These are phyloP conservation scores for Heliamphora pulchella DNA, from an alignment of 179 eudicot species.

Conservation along the genomic window DNA sequence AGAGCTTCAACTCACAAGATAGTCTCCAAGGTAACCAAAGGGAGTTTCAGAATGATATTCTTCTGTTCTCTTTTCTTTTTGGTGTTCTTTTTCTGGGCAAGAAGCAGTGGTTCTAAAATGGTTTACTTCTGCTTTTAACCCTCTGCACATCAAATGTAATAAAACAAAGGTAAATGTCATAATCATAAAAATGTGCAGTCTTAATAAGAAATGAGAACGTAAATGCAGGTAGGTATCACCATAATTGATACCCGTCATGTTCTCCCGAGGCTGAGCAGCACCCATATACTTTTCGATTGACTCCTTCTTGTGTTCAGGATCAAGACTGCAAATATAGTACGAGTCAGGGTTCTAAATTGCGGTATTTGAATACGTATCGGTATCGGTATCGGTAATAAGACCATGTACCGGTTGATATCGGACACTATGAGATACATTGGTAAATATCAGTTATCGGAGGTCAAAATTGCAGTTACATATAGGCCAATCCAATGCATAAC, in stretches of 20 bases:
- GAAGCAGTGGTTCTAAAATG: neutral
- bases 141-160: neutral
- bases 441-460: no score
- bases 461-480: no score
- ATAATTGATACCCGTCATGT: slow-evolving; percentile 13
- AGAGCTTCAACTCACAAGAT: slow-evolving; percentile 9
- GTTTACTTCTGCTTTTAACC: neutral
- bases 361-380: no score
- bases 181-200: neutral
- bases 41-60: slow-evolving; percentile 8
- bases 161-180: neutral
- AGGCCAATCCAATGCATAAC: no score
- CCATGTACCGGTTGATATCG: no score
- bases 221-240: neutral
- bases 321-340: slow-evolving; percentile 51
- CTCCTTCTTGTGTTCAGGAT: slow-evolving; percentile 73
- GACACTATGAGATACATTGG: no score
- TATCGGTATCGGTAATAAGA: no score
- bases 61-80: neutral
- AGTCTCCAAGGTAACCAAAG: slow-evolving; percentile 1
- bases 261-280: slow-evolving; percentile 33
- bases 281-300: slow-evolving; percentile 75
- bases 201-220: neutral
- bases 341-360: neutral
- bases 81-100: neutral